These are phyloP conservation scores for Symmetrospora coprosmae DNA, from an alignment of 768 basidiomycete genomes.

Conservation along the genomic window DNA sequence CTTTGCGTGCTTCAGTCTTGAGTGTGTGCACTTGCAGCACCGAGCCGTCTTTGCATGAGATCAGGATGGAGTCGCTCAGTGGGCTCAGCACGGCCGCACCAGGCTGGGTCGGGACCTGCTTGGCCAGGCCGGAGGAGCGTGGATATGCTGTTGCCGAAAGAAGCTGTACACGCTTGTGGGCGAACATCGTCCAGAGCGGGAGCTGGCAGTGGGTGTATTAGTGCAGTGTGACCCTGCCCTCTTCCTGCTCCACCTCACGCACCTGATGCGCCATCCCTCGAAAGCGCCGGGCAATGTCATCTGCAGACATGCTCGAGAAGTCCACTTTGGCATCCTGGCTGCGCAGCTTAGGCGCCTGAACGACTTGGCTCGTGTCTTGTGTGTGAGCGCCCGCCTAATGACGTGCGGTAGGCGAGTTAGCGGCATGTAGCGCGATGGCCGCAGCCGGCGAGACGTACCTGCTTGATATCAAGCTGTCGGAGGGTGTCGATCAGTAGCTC, in stretches of 20 bases:
- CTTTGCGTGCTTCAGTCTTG: conserved; percentile 16
- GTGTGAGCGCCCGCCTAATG: no score
- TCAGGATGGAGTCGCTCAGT: neutral
- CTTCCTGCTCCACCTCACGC: no score
- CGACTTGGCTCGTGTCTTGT: conserved; percentile 3
- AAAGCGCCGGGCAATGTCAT: neutral
- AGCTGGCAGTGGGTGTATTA: no score
- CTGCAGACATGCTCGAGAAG: neutral
- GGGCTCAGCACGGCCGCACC: neutral
- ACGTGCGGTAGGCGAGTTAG: no score
- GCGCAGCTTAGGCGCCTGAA: neutral
- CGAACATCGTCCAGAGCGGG: neutral
- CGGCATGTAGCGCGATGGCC: no score
- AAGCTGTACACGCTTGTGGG: conserved; percentile 5
- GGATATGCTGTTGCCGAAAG: no score
- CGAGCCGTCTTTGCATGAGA: neutral
- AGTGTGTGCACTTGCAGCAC: neutral
- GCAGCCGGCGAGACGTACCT: no score
- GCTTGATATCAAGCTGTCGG: neutral
- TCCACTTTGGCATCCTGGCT: neutral
- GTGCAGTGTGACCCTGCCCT: no score
- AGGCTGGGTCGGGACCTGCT: no score
- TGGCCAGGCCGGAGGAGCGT: no score
- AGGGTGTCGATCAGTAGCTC: neutral
- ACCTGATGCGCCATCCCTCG: conserved; percentile 7